These are phyloP conservation scores for Mortierella claussenii DNA, from an alignment of 192 early-diverging fungal genomes.

Conservation along the genomic window DNA sequence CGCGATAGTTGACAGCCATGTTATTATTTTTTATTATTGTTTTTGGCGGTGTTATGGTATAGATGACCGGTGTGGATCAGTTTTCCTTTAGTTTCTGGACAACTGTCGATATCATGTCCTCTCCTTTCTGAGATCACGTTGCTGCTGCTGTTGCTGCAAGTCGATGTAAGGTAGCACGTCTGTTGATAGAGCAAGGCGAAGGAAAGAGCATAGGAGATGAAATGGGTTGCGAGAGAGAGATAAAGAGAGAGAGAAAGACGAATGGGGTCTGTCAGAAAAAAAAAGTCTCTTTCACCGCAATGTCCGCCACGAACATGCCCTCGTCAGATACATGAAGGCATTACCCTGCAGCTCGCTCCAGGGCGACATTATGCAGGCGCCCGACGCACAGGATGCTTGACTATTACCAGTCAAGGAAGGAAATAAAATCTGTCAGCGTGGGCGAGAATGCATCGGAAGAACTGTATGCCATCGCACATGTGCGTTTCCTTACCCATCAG, in stretches of 20 bases:
- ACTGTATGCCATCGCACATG: too few relatives aligned
- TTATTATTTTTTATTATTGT: too few relatives aligned
- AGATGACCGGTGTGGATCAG: too few relatives aligned
- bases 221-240: too few relatives aligned
- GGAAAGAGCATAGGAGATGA: too few relatives aligned
- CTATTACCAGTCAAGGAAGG: background rate
- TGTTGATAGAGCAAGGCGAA: background rate
- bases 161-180: conserved; percentile 20
- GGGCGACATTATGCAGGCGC: conserved; percentile 41
- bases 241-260: too few relatives aligned
- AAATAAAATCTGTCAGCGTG: too few relatives aligned
- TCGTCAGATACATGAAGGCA: background rate
- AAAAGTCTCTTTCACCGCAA: background rate
- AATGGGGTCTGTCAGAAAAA: background rate
- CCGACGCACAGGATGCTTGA: conserved; percentile 42
- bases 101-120: conserved; percentile 1
- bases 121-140: conserved; percentile 37
- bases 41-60: too few relatives aligned
- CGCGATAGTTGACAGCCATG: too few relatives aligned
- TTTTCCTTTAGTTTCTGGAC: too few relatives aligned
- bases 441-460: too few relatives aligned
- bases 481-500: conserved; percentile 28
- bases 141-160: conserved; percentile 30
- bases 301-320: too few relatives aligned
- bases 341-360: conserved; percentile 52